A percentile compares a stretch with the other conserved stretches of the same genome.
These are phyloP conservation scores for Microstegium vimineum DNA, from an alignment of 176 grass and related monocot species.

Conservation along the genomic window DNA sequence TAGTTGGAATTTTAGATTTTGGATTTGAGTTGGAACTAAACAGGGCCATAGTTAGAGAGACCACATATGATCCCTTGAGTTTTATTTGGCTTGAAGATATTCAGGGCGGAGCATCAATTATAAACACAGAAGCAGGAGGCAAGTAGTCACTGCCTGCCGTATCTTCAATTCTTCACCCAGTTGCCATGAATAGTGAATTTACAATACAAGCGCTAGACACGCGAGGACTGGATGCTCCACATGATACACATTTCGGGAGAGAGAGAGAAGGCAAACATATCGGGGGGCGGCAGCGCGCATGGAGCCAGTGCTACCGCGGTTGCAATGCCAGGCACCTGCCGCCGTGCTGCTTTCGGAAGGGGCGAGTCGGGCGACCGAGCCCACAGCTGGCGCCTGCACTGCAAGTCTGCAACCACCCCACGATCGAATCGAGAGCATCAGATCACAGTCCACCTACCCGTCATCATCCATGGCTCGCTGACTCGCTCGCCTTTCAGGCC, in stretches of 20 bases:
- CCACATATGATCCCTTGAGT: too few species aligned
- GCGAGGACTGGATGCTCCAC: neutral
- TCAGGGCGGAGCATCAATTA: too few species aligned
- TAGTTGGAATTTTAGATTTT: too few species aligned
- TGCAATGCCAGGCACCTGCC: neutral
- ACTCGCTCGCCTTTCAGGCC: neutral
- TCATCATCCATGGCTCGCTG: neutral
- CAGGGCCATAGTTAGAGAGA: too few species aligned
- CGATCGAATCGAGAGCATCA: neutral
- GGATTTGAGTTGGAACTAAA: too few species aligned
- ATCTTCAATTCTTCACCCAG: too few species aligned
- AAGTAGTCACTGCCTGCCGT: too few species aligned
- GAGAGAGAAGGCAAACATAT: neutral
- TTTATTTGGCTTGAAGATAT: too few species aligned
- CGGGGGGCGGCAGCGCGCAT: too few species aligned
- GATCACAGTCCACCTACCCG: neutral
- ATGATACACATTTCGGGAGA: neutral
- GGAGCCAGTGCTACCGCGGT: neutral
- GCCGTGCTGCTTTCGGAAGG: neutral
- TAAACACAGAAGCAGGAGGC: too few species aligned
- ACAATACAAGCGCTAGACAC: too few species aligned
- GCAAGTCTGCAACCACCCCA: neutral
- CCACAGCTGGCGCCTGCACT: neutral
- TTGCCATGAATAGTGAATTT: too few species aligned
- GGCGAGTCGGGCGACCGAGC: neutral